phyloP scores from a whole-genome alignment of 2,329 filamentous ascomycete genomes.

The Orbilia oligospora region DNA sequence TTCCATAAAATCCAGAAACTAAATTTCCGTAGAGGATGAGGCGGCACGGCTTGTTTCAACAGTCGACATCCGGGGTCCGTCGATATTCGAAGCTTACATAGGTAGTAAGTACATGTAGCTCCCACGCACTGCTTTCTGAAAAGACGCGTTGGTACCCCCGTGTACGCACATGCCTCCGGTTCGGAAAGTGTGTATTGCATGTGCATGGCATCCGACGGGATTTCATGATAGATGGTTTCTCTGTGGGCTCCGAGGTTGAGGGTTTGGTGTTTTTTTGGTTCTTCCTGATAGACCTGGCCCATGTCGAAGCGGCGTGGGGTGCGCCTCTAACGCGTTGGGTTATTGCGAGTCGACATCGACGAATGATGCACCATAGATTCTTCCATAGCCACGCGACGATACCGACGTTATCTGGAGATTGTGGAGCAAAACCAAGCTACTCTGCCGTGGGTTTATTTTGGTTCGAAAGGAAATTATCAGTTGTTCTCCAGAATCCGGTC shows the following conservation, averaged over 20 bases:
- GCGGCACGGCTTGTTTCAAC: conserved; percentile 55
- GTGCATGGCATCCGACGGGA: conserved; percentile 5
- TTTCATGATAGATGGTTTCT: conserved; percentile 4
- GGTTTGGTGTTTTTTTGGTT: background rate
- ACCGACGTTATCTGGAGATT: conserved; percentile 27
- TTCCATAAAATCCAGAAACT: conserved; percentile 46
- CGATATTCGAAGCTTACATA: conserved; percentile 30
- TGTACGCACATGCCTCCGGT: conserved; percentile 16
- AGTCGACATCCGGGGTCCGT: conserved; percentile 32
- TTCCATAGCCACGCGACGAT: conserved; percentile 27
- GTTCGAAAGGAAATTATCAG: conserved; percentile 16
- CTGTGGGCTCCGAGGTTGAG: conserved; percentile 17
- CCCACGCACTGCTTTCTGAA: conserved; percentile 37
- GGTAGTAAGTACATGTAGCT: too few relatives aligned
- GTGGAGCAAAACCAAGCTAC: conserved; percentile 3
- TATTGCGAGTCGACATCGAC: conserved; percentile 11
- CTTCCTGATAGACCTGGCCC: conserved; percentile 7
- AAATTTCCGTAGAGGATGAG: conserved; percentile 53
- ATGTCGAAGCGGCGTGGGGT: conserved; percentile 13
- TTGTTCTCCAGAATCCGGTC: conserved; percentile 20
- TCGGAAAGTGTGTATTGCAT: conserved; percentile 23
- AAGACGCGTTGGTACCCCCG: background rate
- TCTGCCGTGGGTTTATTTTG: conserved; percentile 10
- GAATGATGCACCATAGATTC: conserved; percentile 12
- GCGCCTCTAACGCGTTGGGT: conserved; percentile 9